Percentiles rank a stretch among this genome's conserved stretches.
Evolutionary conservation across 2,329 filamentous ascomycete genomes (phyloP).

Genomic region (Podosphaera leucotricha): DNA sequence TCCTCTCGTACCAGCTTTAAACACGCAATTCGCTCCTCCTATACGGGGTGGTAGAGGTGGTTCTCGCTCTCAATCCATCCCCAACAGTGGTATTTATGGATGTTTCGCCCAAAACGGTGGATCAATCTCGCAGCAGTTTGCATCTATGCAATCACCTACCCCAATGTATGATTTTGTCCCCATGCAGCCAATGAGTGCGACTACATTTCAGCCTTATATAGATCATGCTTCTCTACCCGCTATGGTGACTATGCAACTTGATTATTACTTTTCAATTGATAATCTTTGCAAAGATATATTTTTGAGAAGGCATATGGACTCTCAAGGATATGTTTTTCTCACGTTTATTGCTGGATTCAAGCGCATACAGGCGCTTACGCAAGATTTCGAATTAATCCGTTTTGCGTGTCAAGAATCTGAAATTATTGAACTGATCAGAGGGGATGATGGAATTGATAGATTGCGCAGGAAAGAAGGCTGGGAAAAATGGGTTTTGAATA

Average conservation of each 20-base stretch:
- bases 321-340: constrained; percentile 72
- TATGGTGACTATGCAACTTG: constrained; percentile 30
- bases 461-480: constrained; percentile 54
- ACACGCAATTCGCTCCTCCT: constrained; percentile 14
- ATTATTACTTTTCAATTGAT: constrained; percentile 94
- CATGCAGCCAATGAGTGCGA: constrained; percentile 29
- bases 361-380: constrained; percentile 50
- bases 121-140: constrained; percentile 16
- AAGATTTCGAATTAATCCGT: constrained; percentile 50
- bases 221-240: constrained; percentile 26
- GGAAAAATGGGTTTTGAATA: constrained; percentile 54
- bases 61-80: constrained; percentile 37
- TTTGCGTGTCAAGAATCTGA: constrained; percentile 49
- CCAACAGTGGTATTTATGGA: constrained; percentile 27
- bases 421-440: constrained; percentile 49
- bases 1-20: constrained; percentile 17
- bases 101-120: constrained; percentile 17
- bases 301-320: constrained; percentile 79
- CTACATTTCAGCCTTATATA: constrained; percentile 32
- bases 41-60: constrained; percentile 24
- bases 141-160: constrained; percentile 23
- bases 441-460: constrained; percentile 56
- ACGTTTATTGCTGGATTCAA: constrained; percentile 67
- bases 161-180: constrained; percentile 31
- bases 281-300: constrained; percentile 88